Base-by-base conservation (phyloP, 2,329 filamentous ascomycete species). In the Aspergillus clavatus region DNA sequence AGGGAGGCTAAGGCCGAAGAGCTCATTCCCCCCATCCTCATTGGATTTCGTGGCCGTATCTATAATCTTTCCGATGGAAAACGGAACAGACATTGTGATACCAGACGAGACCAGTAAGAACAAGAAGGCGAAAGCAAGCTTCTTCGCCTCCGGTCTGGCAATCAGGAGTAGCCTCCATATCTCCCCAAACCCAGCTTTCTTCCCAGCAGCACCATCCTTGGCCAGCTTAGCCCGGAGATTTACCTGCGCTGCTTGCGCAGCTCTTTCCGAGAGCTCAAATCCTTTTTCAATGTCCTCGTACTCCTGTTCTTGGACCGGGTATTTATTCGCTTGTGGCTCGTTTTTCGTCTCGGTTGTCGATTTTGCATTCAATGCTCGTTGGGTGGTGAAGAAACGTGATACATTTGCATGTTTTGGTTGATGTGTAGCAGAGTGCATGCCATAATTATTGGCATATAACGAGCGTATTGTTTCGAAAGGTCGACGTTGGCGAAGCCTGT, bases 51-150 rank as follows among this genome's bases (percentile, higher is more conserved):
- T 94, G 7, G 91, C 89, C 42, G 93, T 81, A 69, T 98, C 93
- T 65, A 98, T 75, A 51, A 98, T 95, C 63, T 90, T 91, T 45
- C 93, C 93, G 54, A 98, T 95, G 0, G 90, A 95, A 64, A 96
- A 95, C 1, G 93, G 93, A 48, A 98, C 87, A 2, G 89, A 90
- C 86, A 98, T 95, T 46, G 90, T 95, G 56, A 98, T 89, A 41
- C 83, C 80, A 3, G 91, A 97, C 12, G 91, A 96, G 51, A 96
- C 77, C 47, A 98, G 76, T 40, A 98, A 76, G 62, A 95, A 86
- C 44, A 86, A 66, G 64, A 97, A 91, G 3, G 94, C 94, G 52
- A 86, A 69, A 5, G 75, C 77, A 12, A 98, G 81, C 68, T 87
- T 86, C 62, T 77, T 84, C 23, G 86, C 72, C 71, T 98, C 93